Base-by-base conservation (phyloP, 2,329 filamentous ascomycete species). In the Pestalotiopsis sp. region DNA sequence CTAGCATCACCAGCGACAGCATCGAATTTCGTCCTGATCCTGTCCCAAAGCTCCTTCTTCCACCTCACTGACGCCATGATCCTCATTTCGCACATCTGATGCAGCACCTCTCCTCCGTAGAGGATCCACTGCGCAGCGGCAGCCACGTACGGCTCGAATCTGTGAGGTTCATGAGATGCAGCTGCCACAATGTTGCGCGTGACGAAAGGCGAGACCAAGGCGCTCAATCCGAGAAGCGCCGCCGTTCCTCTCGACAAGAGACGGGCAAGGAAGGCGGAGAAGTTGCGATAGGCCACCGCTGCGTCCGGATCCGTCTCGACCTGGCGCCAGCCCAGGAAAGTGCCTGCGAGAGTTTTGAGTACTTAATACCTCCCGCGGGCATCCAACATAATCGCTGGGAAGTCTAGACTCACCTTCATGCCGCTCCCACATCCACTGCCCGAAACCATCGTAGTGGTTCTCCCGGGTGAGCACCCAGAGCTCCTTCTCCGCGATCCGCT, bases 341-440 rank as follows among this genome's bases (percentile, higher is more conserved):
- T 65, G 14, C 62, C 62, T 65, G 39, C n/a, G n/a, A n/a, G n/a
- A n/a, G n/a, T n/a, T n/a, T n/a, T n/a, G n/a, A n/a, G n/a, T n/a
- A n/a, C n/a, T n/a, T n/a, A n/a, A n/a, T n/a, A n/a, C n/a, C n/a
- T n/a, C n/a, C n/a, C n/a, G n/a, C n/a, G n/a, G n/a, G n/a, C n/a
- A n/a, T n/a, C n/a, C n/a, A n/a, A n/a, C n/a, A n/a, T n/a, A n/a
- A n/a, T n/a, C n/a, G n/a, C n/a, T n/a, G n/a, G n/a, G n/a, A 41
- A 25, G 20, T 41, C 6, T 4, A 41, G 12, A 49, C 38, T 45
- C 25, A 65, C 62, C 62, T 49, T 65, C 17, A 2, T 65, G 31
- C 4, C 62, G 62, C 20, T 65, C 62, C 62, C 62, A 65, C 62
- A 65, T 41, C 62, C 39, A 65, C 39, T 65, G 62, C 6, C 39